Evolutionary conservation across 164 flowering plant genomes (phyloP).

Genomic region (Aristolochia fimbriata): DNA sequence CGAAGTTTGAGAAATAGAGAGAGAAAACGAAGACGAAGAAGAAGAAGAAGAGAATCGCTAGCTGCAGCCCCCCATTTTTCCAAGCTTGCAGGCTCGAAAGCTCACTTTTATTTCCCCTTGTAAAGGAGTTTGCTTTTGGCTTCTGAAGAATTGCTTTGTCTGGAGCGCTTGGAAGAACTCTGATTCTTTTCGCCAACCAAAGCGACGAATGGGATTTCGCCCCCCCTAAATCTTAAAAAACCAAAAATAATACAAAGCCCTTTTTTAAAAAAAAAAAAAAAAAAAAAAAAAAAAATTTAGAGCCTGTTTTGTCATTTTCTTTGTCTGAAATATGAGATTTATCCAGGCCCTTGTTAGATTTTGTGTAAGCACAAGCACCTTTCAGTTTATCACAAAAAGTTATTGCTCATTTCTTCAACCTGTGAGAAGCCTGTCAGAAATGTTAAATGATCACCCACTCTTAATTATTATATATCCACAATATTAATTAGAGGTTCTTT

Average conservation of each 20-base stretch:
- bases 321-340: conserved; percentile 3
- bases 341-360: too few species aligned
- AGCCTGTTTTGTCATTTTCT: conserved; percentile 3
- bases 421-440: too few species aligned
- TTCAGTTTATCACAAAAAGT: too few species aligned
- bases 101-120: conserved; percentile 3
- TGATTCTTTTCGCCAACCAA: conserved; percentile 13
- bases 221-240: not conserved
- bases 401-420: too few species aligned
- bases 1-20: not conserved
- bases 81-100: conserved; percentile 10
- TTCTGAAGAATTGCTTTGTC: conserved; percentile 10
- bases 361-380: too few species aligned
- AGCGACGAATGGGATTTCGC: conserved; percentile 5
- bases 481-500: too few species aligned
- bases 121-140: conserved; percentile 6
- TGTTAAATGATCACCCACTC: too few species aligned
- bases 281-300: too few species aligned
- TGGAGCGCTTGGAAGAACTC: conserved; percentile 7
- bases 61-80: conserved; percentile 7
- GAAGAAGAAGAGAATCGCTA: conserved; percentile 5
- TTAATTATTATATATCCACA: too few species aligned
- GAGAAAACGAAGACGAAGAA: too few species aligned
- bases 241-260: not conserved
- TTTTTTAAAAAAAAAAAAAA: too few species aligned